Evolutionary conservation across 2,329 filamentous ascomycete species (phyloP), one percentile per base, ranked within the genome.

Genomic region (Chrysoporthe puriensis): DNA sequence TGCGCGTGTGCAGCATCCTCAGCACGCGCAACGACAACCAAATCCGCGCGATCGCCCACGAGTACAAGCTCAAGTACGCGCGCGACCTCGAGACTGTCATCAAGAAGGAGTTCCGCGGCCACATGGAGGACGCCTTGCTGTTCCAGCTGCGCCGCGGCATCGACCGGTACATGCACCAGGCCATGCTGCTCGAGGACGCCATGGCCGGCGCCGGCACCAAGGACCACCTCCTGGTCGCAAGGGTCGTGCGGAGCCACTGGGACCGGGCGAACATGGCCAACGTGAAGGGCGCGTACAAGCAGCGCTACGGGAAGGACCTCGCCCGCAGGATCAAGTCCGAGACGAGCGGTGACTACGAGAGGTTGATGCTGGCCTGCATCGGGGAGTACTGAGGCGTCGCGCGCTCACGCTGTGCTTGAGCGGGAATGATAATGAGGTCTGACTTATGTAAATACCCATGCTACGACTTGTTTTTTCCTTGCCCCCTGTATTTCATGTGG

Each of bases 181-280:
- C 94, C 0, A 81, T 86, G 32, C 82, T 93, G 4, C 84, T 98
- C n/a, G 94, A 97, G 76, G 91, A 92, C 16, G 85, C 91, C 18
- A 98, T 98, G 95, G 86, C 88, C 1, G 96, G 95, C 0, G 74
- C 91, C 71, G 95, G 95, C 2, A 98, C 96, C 13, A 95, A 96
- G 78, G 94, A 99, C 70, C 82, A 89, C 43, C 83, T 94, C 9
- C 85, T 98, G 3, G 86, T 96, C 18, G 85, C 90, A 40, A 85
- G 94, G n/a, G 85, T 96, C 4, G 87, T 97, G 1, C 85, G 92
- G 32, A 84, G 87, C 61, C 95, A 98, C 78, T 98, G 95, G 95
- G 88, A 97, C 75, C 84, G 85, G 48, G 84, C 83, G 65, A 88
- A 91, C 72, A 84, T 97, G 83, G 86, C 88, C 62, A 90, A 92